Conservation (phyloP, 2,329 filamentous ascomycete genomes). For the Gnomoniopsis sp. region DNA sequence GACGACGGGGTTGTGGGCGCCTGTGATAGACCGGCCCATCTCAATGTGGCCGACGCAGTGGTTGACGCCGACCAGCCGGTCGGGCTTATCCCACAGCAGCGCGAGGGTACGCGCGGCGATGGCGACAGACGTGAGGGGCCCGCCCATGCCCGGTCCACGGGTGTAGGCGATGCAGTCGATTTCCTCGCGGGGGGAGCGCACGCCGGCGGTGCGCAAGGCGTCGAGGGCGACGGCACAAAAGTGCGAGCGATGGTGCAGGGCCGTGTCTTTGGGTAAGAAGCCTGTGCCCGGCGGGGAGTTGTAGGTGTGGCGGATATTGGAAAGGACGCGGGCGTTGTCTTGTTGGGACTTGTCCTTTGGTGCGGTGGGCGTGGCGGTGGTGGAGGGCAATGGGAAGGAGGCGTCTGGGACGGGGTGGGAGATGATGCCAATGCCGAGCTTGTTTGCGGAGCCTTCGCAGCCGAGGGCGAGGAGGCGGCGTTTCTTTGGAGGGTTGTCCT, state of each 20-base stretch:
- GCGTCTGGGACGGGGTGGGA: constrained; percentile 56
- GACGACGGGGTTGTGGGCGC: constrained; percentile 86
- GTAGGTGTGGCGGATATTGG: constrained; percentile 94
- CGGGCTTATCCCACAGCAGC: constrained; percentile 77
- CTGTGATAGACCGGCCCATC: constrained; percentile 93
- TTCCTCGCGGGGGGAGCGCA: constrained; percentile 52
- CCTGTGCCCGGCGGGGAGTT: constrained; percentile 87
- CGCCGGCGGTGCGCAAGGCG: constrained; percentile 68
- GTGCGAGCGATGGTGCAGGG: constrained; percentile 83
- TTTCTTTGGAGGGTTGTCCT: constrained; percentile 22
- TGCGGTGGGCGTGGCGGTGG: neutral
- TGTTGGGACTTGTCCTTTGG: constrained; percentile 8
- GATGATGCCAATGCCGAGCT: constrained; percentile 91
- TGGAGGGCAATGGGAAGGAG: constrained; percentile 5
- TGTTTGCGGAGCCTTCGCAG: constrained; percentile 93
- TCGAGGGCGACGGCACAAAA: constrained; percentile 78
- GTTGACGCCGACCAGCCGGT: constrained; percentile 81
- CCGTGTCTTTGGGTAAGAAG: constrained; percentile 95
- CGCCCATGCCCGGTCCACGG: constrained; percentile 93
- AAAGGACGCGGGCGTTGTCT: constrained; percentile 66
- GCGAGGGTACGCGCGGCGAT: constrained; percentile 78
- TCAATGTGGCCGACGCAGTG: constrained; percentile 99
- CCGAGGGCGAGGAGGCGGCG: constrained; percentile 53
- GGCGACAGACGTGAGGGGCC: constrained; percentile 82
- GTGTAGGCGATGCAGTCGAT: constrained; percentile 96